Percentiles rank a stretch among this genome's conserved stretches.
phyloP scores from a whole-genome alignment of 306 rosid genomes.

The Quercus rubra region DNA sequence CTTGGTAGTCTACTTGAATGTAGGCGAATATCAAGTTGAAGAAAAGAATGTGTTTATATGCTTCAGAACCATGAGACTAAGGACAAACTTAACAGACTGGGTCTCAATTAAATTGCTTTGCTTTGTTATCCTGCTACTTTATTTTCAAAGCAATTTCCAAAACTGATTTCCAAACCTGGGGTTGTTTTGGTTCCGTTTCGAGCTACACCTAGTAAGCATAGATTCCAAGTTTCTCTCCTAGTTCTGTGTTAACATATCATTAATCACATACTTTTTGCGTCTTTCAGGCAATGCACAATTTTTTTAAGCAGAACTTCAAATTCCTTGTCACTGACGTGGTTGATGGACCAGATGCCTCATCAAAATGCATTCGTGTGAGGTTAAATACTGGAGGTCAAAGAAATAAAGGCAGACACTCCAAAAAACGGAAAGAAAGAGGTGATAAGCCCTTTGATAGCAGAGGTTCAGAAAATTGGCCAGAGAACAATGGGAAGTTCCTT shows the following conservation, averaged over 20 bases:
- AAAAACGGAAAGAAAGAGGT: constrained; percentile 79
- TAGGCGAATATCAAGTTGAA: neutral
- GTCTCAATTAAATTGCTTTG: neutral
- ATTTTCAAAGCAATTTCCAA: neutral
- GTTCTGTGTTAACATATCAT: neutral
- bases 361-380: constrained; percentile 92
- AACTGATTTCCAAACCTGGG: neutral
- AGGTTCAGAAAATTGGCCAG: constrained; percentile 88
- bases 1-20: neutral
- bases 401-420: constrained; percentile 53
- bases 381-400: constrained; percentile 51
- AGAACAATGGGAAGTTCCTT: constrained; percentile 68
- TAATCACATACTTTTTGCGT: constrained; percentile 16
- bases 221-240: neutral
- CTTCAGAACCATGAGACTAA: constrained; percentile 1
- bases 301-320: constrained; percentile 80
- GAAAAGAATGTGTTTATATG: neutral
- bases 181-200: constrained; percentile 2
- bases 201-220: constrained; percentile 1
- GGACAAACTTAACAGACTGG: constrained; percentile 2
- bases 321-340: constrained; percentile 80
- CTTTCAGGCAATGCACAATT: constrained; percentile 79
- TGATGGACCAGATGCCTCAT: constrained; percentile 87
- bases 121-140: neutral
- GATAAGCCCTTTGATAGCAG: constrained; percentile 88